Evolutionary conservation across 495 filamentous ascomycete genomes (phyloP), one percentile per base, ranked within the genome.

Genomic region (Aspergillus egyptiacus): DNA sequence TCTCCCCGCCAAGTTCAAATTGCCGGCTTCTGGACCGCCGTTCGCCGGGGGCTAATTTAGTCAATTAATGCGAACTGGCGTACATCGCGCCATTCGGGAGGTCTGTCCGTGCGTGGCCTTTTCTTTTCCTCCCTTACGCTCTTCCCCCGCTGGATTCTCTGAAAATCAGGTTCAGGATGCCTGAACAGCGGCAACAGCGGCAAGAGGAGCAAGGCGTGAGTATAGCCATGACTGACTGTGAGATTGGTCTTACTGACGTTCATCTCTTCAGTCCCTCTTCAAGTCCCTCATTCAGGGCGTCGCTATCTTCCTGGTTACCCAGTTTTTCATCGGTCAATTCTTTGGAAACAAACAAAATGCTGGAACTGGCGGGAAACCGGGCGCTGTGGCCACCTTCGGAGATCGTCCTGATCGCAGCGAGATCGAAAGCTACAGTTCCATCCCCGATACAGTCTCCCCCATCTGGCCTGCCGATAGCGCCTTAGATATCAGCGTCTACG

Each of bases 401-500:
- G 75, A 81, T 51, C 81, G 87, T 50, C 83, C 84, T 13, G 53
- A 70, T 44, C 68, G 57, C 23, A 70, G 80, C 54, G 68, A 84
- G 53, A 81, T 83, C 45, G 76, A 81, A 32, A 60, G 76, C 24
- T 93, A 87, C 70, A 89, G 77, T 61, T 64, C 73, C 17, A 69
- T 93, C 43, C 91, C 93, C 20, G 81, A 91, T 48, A 68, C 74
- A 22, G 76, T 96, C 49, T 83, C 85, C 9, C 89, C 94, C 5
- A 91, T 97, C 60, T 98, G 93, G 93, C 81, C 86, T 0, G 55
- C 73, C 15, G 80, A 91, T 62, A 87, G 80, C 57, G 66, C 78
- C 32, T 58, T 98, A 52, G 93, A 98, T 69, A 81, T 98, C 55
- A 77, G 78, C 46, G 77, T 98, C 56, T 93, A 91, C 60, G 78